Percentiles rank a stretch among this genome's conserved stretches.
These are phyloP conservation scores for Sordariomycetes sp. DNA, from an alignment of 2,329 filamentous ascomycete genomes.

Conservation along the genomic window DNA sequence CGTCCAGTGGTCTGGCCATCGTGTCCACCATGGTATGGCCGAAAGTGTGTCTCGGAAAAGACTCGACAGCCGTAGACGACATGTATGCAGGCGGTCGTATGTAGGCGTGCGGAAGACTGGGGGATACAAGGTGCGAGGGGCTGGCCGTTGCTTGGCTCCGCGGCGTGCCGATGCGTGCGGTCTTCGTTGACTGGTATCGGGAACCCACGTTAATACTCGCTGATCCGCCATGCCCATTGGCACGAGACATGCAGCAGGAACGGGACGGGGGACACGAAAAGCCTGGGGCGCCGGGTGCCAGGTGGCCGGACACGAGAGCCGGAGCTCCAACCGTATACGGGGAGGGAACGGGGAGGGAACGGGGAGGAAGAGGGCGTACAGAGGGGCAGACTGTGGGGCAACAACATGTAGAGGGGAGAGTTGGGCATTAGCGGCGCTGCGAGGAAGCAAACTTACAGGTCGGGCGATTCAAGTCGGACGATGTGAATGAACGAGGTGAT, in stretches of 20 bases:
- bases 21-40: conserved; percentile 19
- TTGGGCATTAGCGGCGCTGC: not conserved
- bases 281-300: conserved; percentile 1
- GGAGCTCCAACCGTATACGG: not conserved
- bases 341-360: not conserved
- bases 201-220: conserved; percentile 1
- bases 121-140: not conserved
- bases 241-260: not conserved
- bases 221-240: not conserved
- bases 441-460: conserved; percentile 2
- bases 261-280: not conserved
- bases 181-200: conserved; percentile 1
- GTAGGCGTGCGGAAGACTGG: not conserved
- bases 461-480: not conserved
- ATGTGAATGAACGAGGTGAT: not conserved
- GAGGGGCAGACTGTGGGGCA: not conserved
- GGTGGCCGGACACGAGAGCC: not conserved
- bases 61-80: conserved; percentile 18
- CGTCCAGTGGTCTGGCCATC: conserved; percentile 22
- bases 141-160: not conserved
- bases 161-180: not conserved
- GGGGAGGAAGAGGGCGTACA: not conserved
- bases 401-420: not conserved
- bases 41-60: conserved; percentile 15
- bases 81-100: conserved; percentile 11